Evolutionary conservation across 2,329 filamentous ascomycete genomes (phyloP).

Genomic region (Penicillium sp.): DNA sequence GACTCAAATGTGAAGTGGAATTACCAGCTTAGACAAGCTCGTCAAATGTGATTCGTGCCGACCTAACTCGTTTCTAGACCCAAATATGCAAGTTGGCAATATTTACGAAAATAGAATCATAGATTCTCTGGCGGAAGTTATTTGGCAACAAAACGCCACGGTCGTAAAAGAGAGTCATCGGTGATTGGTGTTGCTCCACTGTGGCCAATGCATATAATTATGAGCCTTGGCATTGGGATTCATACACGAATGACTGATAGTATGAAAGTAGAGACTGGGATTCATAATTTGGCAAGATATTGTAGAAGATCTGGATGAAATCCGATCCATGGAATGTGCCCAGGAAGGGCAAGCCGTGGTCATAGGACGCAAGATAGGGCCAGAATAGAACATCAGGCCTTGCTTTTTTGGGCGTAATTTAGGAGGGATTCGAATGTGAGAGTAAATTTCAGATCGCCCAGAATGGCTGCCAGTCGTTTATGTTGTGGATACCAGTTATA

Average conservation of each 20-base stretch:
- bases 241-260: constrained; percentile 70
- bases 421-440: constrained; percentile 68
- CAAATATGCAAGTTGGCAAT: constrained; percentile 28
- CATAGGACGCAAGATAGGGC: constrained; percentile 73
- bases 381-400: constrained; percentile 64
- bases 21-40: not conserved
- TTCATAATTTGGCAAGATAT: constrained; percentile 62
- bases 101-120: constrained; percentile 40
- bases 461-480: constrained; percentile 72
- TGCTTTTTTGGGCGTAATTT: constrained; percentile 40
- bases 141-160: constrained; percentile 45
- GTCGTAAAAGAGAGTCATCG: constrained; percentile 52
- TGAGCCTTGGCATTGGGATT: constrained; percentile 63
- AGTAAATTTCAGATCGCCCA: constrained; percentile 75
- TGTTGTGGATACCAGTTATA: constrained; percentile 75
- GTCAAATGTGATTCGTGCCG: not conserved
- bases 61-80: not conserved
- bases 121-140: constrained; percentile 50
- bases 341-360: constrained; percentile 67
- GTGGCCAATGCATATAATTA: constrained; percentile 52
- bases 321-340: constrained; percentile 76
- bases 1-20: not conserved
- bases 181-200: constrained; percentile 52
- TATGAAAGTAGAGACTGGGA: constrained; percentile 62
- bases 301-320: constrained; percentile 67